Evolutionary conservation across 176 grass and related monocot genomes (phyloP).

Genomic region (Hsuehochloa calcarea): DNA sequence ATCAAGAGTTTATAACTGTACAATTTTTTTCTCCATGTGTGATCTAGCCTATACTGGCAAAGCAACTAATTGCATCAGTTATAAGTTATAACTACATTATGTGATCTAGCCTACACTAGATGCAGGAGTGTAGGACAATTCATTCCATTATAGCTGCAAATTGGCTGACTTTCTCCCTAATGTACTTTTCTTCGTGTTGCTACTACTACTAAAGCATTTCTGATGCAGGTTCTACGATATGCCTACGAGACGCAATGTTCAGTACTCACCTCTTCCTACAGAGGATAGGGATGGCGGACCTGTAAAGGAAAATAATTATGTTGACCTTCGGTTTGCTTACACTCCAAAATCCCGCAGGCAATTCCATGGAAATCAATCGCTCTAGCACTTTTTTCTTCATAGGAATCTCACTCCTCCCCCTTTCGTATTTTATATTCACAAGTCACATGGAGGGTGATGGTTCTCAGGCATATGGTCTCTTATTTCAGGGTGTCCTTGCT

Average conservation of each 20-base stretch:
- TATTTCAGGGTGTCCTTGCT: constrained; percentile 56
- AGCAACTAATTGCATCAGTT: background rate
- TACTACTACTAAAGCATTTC: background rate
- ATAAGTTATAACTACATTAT: background rate
- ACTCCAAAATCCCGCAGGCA: constrained; percentile 38
- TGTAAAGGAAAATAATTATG: background rate
- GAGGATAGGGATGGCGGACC: constrained; percentile 32
- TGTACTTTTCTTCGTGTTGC: background rate
- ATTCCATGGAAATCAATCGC: constrained; percentile 74
- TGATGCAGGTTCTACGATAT: constrained; percentile 28
- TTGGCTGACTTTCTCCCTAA: background rate
- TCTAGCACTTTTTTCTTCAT: constrained; percentile 51
- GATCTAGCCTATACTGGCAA: background rate
- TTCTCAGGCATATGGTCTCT: constrained; percentile 59
- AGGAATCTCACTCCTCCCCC: constrained; percentile 49
- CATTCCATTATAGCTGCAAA: background rate
- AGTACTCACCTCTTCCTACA: background rate
- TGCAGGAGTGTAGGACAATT: background rate
- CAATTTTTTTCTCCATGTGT: background rate
- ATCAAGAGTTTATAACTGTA: background rate
- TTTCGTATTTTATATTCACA: constrained; percentile 61
- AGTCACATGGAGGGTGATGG: constrained; percentile 64
- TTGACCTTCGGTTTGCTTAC: constrained; percentile 51
- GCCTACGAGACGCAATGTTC: constrained; percentile 42
- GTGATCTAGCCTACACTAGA: background rate